These are phyloP conservation scores for Trichocomaceae sp. DNA, from an alignment of 2,329 filamentous ascomycete genomes.

Conservation along the genomic window DNA sequence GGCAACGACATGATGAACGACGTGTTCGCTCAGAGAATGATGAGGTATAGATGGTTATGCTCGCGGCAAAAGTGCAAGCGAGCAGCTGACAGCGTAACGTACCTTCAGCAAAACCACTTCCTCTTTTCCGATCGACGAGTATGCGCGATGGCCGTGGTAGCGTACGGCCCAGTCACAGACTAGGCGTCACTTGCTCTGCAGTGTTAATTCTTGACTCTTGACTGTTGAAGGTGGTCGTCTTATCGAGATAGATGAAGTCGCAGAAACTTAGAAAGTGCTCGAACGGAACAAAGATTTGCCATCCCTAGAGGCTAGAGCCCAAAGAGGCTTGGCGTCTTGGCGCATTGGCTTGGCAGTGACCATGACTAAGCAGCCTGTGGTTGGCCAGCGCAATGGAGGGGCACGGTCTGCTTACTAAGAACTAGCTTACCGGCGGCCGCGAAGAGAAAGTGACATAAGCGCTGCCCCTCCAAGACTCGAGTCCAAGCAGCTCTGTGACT, in stretches of 20 bases:
- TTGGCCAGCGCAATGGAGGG: not conserved
- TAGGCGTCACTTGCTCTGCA: not conserved
- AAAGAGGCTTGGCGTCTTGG: not conserved
- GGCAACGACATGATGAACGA: conserved; percentile 71
- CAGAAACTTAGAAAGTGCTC: not conserved
- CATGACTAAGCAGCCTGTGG: not conserved
- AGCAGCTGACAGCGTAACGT: conserved; percentile 32
- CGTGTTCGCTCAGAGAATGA: conserved; percentile 31
- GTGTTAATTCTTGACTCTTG: too few relatives aligned
- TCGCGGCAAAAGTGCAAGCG: conserved; percentile 11
- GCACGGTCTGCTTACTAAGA: not conserved
- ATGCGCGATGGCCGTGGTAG: not conserved
- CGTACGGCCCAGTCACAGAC: not conserved
- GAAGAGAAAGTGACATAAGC: not conserved
- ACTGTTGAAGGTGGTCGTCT: not conserved
- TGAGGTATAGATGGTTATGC: conserved; percentile 13
- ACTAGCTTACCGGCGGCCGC: not conserved
- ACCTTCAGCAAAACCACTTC: conserved; percentile 27
- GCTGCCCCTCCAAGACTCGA: conserved; percentile 5
- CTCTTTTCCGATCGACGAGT: not conserved
- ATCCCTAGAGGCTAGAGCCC: not conserved
- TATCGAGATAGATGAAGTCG: not conserved
- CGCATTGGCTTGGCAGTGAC: not conserved
- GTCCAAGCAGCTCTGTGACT: not conserved
- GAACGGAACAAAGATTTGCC: conserved; percentile 9